Percentiles rank a stretch among this genome's conserved stretches.
phyloP scores from a whole-genome alignment of 768 basidiomycete genomes.

The Hericium coralloides region DNA sequence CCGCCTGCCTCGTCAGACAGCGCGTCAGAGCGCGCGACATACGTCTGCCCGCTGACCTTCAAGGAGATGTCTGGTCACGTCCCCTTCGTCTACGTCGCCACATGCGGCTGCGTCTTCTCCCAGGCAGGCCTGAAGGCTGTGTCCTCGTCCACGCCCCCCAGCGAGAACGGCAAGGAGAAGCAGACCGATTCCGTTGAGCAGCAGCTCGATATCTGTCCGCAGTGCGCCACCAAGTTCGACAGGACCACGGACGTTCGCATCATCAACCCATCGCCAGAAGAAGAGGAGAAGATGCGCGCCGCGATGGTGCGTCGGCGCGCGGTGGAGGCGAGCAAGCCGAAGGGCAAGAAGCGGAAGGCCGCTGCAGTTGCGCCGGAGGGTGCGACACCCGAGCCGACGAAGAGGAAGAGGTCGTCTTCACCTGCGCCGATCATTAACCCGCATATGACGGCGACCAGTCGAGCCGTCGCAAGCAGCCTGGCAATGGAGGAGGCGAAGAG shows the following conservation, averaged over 20 bases:
- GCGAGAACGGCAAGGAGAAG: conserved; percentile 17
- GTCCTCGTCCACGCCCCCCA: conserved; percentile 25
- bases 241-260: conserved; percentile 42
- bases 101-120: conserved; percentile 90
- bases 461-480: conserved; percentile 61
- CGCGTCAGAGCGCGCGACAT: conserved; percentile 47
- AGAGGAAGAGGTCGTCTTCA: conserved; percentile 32
- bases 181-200: conserved; percentile 21
- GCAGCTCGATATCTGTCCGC: conserved; percentile 59
- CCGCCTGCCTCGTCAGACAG: conserved; percentile 30
- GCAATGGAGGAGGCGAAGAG: conserved; percentile 78
- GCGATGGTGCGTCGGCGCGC: conserved; percentile 51
- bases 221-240: conserved; percentile 67
- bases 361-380: conserved; percentile 26
- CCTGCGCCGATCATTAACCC: conserved; percentile 41
- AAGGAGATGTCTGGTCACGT: conserved; percentile 92
- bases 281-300: conserved; percentile 47
- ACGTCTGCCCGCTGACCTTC: conserved; percentile 85
- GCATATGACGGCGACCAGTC: conserved; percentile 42
- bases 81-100: conserved; percentile 79
- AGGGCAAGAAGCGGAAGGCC: conserved; percentile 54
- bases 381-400: conserved; percentile 24
- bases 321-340: conserved; percentile 42
- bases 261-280: conserved; percentile 66
- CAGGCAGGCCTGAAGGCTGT: conserved; percentile 74